Conservation (phyloP, 345 rosid genomes). For the Eucalyptus polyanthemos region DNA sequence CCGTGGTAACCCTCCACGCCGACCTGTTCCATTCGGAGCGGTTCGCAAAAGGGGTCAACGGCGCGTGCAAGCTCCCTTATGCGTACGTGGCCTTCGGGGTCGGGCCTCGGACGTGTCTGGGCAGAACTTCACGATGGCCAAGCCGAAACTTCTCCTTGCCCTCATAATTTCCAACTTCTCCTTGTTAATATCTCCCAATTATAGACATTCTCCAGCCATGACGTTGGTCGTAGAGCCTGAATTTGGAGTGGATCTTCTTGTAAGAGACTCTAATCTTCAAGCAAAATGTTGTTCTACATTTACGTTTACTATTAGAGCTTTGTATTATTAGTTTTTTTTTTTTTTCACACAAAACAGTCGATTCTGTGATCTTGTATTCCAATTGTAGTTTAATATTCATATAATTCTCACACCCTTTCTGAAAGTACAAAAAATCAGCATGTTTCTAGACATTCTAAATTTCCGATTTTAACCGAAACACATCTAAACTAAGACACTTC, state of each 20-base stretch:
- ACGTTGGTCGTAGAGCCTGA: background rate
- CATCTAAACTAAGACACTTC: too few species aligned
- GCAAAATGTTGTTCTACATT: background rate
- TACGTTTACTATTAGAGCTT: background rate
- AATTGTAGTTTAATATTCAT: background rate
- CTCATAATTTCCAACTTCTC: conserved; percentile 9
- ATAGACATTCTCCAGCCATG: background rate
- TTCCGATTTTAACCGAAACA: too few species aligned
- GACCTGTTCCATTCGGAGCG: too few species aligned
- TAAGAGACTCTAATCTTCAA: background rate
- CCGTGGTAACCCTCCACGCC: background rate
- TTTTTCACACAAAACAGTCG: background rate
- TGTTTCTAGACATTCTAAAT: too few species aligned
- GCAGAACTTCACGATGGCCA: conserved; percentile 7
- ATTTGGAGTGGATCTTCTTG: background rate
- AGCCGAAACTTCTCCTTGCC: conserved; percentile 8
- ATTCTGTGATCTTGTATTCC: background rate
- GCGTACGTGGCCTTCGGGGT: conserved; percentile 14
- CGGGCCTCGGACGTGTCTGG: conserved; percentile 11
- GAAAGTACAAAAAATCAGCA: too few species aligned
- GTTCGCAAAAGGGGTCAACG: too few species aligned
- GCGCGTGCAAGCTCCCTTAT: too few species aligned
- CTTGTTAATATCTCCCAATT: background rate
- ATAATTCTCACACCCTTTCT: background rate
- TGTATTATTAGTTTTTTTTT: too few species aligned